These are phyloP conservation scores for Myotisia sp. DNA, from an alignment of 2,329 filamentous ascomycete species.

Conservation along the genomic window DNA sequence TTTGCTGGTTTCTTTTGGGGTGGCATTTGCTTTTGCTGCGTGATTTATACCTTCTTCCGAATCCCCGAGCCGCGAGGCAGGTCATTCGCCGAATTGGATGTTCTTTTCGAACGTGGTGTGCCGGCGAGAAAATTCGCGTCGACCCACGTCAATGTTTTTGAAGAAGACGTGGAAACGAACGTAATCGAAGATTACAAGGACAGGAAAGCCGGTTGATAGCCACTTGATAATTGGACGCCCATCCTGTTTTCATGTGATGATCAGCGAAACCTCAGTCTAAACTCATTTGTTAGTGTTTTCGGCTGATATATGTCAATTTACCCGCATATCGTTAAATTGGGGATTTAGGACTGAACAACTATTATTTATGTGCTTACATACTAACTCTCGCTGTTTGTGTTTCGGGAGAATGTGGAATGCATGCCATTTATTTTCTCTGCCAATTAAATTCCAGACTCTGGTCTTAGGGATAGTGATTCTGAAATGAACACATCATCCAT, in stretches of 20 bases:
- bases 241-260: neutral
- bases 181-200: constrained; percentile 9
- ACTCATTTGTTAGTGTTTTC: too few species aligned
- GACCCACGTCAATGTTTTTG: constrained; percentile 12
- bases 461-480: too few species aligned
- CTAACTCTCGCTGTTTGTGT: too few species aligned
- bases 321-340: too few species aligned
- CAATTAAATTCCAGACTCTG: too few species aligned
- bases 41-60: constrained; percentile 68
- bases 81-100: constrained; percentile 72
- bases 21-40: constrained; percentile 64
- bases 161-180: constrained; percentile 9
- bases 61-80: constrained; percentile 67
- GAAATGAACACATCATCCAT: too few species aligned
- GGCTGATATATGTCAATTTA: too few species aligned
- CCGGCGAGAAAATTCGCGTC: constrained; percentile 54
- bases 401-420: too few species aligned
- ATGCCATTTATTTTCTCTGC: too few species aligned
- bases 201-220: neutral
- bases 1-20: constrained; percentile 82
- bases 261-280: too few species aligned
- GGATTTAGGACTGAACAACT: too few species aligned
- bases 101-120: constrained; percentile 63
- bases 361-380: too few species aligned
- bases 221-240: neutral